These are phyloP conservation scores for Kalanchoe fedtschenkoi DNA, from an alignment of 164 flowering plant genomes.

Conservation along the genomic window DNA sequence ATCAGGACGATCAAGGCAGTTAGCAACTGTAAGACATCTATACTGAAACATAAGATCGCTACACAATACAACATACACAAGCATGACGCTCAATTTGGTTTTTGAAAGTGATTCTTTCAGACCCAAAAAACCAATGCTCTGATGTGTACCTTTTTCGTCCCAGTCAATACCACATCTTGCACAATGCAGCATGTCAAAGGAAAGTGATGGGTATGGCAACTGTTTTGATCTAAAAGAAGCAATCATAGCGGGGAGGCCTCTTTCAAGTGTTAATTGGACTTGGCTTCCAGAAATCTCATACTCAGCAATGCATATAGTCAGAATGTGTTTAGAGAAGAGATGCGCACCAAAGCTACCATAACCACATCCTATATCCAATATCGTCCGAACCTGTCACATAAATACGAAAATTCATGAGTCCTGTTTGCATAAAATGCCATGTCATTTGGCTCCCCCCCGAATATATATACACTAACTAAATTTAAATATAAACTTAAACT, in stretches of 20 bases:
- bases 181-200: constrained; percentile 97
- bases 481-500: background rate
- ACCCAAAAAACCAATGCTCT: background rate
- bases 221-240: constrained; percentile 68
- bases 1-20: background rate
- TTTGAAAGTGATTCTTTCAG: background rate
- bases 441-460: background rate
- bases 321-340: constrained; percentile 66
- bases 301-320: constrained; percentile 89
- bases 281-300: constrained; percentile 94
- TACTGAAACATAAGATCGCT: background rate
- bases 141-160: constrained; percentile 72
- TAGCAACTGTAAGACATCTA: background rate
- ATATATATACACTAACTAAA: background rate
- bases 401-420: background rate
- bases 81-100: background rate
- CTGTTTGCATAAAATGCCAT: background rate
- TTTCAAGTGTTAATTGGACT: constrained; percentile 92
- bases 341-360: constrained; percentile 99
- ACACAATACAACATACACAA: too few species aligned
- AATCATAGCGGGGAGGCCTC: constrained; percentile 99
- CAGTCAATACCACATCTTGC: constrained; percentile 82
- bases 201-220: constrained; percentile 86
- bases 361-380: constrained; percentile 95
- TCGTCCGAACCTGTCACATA: constrained; percentile 68